Evolutionary conservation across 2,329 filamentous ascomycete species (phyloP).

Genomic region (Helicocarpus griseus): DNA sequence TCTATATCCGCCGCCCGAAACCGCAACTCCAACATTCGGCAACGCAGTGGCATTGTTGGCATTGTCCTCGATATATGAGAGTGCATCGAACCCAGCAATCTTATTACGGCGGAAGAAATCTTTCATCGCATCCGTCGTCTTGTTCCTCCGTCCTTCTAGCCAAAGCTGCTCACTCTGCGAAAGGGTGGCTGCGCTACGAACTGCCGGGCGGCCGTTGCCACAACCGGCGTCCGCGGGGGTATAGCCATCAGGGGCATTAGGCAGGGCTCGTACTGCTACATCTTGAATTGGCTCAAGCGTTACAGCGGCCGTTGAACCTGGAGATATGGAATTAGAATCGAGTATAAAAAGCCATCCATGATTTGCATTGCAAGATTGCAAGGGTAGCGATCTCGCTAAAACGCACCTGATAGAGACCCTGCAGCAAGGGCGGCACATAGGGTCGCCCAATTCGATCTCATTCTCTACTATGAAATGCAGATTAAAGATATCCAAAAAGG

Average conservation of each 20-base stretch:
- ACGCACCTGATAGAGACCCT: not conserved
- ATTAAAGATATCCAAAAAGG: not conserved
- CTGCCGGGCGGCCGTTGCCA: constrained; percentile 56
- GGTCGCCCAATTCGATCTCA: constrained; percentile 2
- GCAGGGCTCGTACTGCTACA: constrained; percentile 29
- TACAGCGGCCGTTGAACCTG: not conserved
- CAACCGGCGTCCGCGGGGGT: constrained; percentile 59
- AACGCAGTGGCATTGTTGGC: constrained; percentile 46
- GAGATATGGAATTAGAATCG: not conserved
- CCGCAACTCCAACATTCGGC: constrained; percentile 64
- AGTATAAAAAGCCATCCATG: not conserved
- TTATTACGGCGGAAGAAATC: constrained; percentile 61
- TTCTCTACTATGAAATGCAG: not conserved
- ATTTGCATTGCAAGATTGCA: not conserved
- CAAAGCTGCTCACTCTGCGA: constrained; percentile 64
- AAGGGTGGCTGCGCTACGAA: constrained; percentile 54
- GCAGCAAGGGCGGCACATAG: not conserved
- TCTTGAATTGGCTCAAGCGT: not conserved
- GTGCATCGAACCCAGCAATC: constrained; percentile 71
- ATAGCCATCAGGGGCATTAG: constrained; percentile 59
- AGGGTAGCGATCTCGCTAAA: not conserved
- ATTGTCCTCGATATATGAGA: constrained; percentile 56
- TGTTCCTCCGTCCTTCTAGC: constrained; percentile 60
- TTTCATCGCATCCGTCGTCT: constrained; percentile 65
- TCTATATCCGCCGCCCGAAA: constrained; percentile 77